These are phyloP conservation scores for Malus hybrid DNA, from an alignment of 331 rosid species.

Conservation along the genomic window DNA sequence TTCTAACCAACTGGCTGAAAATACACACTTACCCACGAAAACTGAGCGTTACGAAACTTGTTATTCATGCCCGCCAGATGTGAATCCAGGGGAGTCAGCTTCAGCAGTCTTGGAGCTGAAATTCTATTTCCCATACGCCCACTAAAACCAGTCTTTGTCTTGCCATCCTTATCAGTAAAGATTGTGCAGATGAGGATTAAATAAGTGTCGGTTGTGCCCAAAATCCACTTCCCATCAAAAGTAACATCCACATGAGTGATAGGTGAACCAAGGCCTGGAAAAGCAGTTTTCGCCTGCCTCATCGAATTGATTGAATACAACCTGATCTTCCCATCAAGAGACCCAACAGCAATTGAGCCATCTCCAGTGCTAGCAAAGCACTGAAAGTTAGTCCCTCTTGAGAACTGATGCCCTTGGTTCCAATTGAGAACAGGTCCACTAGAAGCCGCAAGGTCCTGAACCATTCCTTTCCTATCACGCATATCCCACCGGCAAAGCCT, in stretches of 20 bases:
- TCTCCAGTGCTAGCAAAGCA: slow-evolving; percentile 96
- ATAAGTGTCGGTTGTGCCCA: slow-evolving; percentile 87
- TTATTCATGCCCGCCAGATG: slow-evolving; percentile 88
- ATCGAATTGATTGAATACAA: slow-evolving; percentile 76
- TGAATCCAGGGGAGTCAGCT: slow-evolving; percentile 88
- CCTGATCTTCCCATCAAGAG: slow-evolving; percentile 91
- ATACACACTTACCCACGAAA: slow-evolving; percentile 72
- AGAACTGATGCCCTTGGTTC: slow-evolving; percentile 94
- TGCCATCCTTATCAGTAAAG: slow-evolving; percentile 81
- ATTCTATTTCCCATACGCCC: slow-evolving; percentile 96
- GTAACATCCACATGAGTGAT: slow-evolving; percentile 94
- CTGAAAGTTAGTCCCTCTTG: slow-evolving; percentile 93
- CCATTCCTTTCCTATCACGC: slow-evolving; percentile 90
- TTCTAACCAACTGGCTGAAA: slow-evolving; percentile 1
- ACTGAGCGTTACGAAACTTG: slow-evolving; percentile 85
- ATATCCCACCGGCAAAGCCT: slow-evolving; percentile 99
- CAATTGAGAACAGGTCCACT: slow-evolving; percentile 70
- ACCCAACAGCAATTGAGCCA: slow-evolving; percentile 93
- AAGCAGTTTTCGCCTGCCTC: slow-evolving; percentile 92
- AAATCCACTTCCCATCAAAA: slow-evolving; percentile 90
- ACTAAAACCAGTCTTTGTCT: slow-evolving; percentile 68
- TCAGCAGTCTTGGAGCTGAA: slow-evolving; percentile 90
- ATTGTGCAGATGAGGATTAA: slow-evolving; percentile 72
- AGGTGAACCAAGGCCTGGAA: slow-evolving; percentile 98
- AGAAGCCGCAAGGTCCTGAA: slow-evolving; percentile 68